Percentiles rank a stretch among this genome's conserved stretches.
Evolutionary conservation across 1,139 yeast species (phyloP).

Genomic region (Saccharomycopsis crataegensis): DNA sequence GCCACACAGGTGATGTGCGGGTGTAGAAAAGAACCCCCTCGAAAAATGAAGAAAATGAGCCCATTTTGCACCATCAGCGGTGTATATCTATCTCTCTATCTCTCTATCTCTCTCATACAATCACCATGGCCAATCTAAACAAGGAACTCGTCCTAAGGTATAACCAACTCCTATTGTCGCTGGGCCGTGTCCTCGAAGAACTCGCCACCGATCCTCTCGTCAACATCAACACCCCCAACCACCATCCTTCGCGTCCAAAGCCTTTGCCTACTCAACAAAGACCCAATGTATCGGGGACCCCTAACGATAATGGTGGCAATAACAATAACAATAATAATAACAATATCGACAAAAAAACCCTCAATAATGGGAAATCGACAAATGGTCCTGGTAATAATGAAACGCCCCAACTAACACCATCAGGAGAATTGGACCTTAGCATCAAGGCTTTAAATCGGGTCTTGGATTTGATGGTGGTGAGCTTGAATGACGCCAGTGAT

Average conservation of each 20-base stretch:
- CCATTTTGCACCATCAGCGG: neutral
- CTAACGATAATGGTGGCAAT: neutral
- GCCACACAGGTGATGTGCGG: neutral
- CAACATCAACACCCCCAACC: conserved; percentile 15
- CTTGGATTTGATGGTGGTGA: conserved; percentile 18
- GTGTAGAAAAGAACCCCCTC: neutral
- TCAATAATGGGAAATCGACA: neutral
- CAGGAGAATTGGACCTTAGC: conserved; percentile 9
- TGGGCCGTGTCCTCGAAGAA: conserved; percentile 18
- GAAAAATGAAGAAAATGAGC: neutral
- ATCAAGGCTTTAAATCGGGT: conserved; percentile 15
- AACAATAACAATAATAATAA: neutral
- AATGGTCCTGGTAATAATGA: neutral
- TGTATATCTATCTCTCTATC: neutral
- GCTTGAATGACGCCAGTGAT: conserved; percentile 15
- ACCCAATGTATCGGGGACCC: neutral
- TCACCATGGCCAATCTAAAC: conserved; percentile 7
- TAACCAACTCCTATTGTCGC: conserved; percentile 7
- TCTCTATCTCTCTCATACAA: neutral
- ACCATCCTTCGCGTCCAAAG: neutral
- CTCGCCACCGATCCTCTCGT: conserved; percentile 17
- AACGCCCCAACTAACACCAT: neutral
- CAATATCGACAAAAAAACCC: neutral
- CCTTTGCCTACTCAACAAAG: neutral
- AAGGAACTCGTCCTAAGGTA: conserved; percentile 15